Conservation (phyloP, 345 rosid genomes). For the Euphorbia pulcherrima region DNA sequence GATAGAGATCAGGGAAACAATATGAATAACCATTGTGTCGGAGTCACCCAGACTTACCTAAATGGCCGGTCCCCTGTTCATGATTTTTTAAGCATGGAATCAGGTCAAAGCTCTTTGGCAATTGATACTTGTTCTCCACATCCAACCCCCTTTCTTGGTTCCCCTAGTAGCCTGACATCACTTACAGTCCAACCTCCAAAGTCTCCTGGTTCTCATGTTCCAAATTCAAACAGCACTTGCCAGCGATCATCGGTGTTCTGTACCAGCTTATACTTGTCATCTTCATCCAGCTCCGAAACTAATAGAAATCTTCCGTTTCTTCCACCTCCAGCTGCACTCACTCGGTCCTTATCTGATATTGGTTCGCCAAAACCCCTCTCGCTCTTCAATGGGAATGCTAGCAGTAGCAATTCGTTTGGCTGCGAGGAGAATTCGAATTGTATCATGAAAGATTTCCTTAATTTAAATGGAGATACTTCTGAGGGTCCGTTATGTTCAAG, state of each 20-base stretch:
- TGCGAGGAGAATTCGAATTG: conserved; percentile 45
- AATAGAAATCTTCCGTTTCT: conserved; percentile 75
- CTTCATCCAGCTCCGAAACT: conserved; percentile 67
- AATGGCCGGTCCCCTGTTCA: conserved; percentile 18
- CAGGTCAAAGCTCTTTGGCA: conserved; percentile 27
- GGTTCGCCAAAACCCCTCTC: conserved; percentile 54
- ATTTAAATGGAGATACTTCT: conserved; percentile 50
- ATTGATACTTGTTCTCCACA: conserved; percentile 30
- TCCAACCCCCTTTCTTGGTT: conserved; percentile 36
- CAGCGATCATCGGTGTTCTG: conserved; percentile 80
- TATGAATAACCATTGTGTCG: conserved; percentile 19
- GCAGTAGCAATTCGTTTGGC: conserved; percentile 35
- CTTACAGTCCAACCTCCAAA: conserved; percentile 22
- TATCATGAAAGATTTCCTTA: conserved; percentile 50
- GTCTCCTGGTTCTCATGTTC: conserved; percentile 36
- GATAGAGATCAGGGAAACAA: conserved; percentile 1
- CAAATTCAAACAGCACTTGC: conserved; percentile 37
- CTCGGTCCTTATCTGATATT: conserved; percentile 47
- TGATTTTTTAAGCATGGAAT: conserved; percentile 21
- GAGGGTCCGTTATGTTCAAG: conserved; percentile 46
- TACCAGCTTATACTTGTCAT: conserved; percentile 66
- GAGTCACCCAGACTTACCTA: conserved; percentile 10
- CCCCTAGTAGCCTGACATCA: conserved; percentile 16
- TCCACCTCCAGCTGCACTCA: conserved; percentile 55
- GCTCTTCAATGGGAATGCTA: conserved; percentile 47